Conservation (phyloP, 805 yeast species). For the Pichia membranifaciens region DNA sequence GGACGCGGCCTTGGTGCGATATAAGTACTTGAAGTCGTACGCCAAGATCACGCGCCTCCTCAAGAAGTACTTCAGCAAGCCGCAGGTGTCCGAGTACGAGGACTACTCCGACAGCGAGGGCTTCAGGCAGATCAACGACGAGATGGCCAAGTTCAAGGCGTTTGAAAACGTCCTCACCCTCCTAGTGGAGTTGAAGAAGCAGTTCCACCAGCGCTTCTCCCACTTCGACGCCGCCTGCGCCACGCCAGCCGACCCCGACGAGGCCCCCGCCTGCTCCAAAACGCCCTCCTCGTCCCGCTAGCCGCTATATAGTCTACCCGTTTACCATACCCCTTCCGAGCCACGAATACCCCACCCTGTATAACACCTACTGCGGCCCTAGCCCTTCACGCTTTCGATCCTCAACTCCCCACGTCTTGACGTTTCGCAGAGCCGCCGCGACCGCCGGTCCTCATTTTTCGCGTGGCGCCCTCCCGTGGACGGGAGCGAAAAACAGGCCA, state of each 20-base stretch:
- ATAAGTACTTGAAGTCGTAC: conserved; percentile 24
- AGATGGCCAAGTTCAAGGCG: conserved; percentile 22
- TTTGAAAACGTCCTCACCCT: conserved; percentile 19
- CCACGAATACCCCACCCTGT: no score
- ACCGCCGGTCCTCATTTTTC: no score
- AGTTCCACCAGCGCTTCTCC: conserved; percentile 16
- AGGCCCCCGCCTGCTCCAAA: no score
- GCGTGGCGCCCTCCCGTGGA: background rate
- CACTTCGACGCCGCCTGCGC: background rate
- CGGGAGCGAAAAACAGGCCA: background rate
- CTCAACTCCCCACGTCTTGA: no score
- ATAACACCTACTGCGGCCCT: no score
- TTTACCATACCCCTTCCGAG: no score
- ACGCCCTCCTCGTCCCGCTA: no score
- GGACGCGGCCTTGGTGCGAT: conserved; percentile 25
- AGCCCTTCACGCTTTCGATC: no score
- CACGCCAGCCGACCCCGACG: no score
- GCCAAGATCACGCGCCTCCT: conserved; percentile 23
- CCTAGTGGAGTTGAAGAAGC: conserved; percentile 15
- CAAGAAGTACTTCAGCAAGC: conserved; percentile 23
- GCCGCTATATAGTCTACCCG: no score
- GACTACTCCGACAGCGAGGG: conserved; percentile 24
- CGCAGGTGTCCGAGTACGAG: conserved; percentile 15
- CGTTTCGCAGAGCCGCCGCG: no score
- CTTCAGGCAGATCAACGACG: conserved; percentile 18